A percentile compares a stretch with the other conserved stretches of the same genome.
Conservation (phyloP, 371 early-diverging fungal species). For the Circinella umbellata region DNA sequence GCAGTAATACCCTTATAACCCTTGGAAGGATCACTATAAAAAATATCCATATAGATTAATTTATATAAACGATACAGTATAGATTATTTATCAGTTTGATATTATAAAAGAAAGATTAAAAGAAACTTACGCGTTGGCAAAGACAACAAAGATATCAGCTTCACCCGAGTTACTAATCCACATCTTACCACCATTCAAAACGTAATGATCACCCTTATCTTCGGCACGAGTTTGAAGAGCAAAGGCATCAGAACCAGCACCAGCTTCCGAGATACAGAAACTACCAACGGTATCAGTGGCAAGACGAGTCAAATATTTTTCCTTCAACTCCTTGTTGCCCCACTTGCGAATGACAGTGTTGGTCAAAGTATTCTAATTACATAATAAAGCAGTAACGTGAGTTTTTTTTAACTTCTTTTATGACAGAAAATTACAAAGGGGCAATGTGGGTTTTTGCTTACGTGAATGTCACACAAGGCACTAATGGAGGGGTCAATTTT, state of each 20-base stretch:
- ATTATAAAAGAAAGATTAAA: background rate
- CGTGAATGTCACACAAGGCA: slow-evolving; percentile 95
- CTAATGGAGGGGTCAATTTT: slow-evolving; percentile 94
- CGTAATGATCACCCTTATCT: slow-evolving; percentile 90
- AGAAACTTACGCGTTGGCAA: slow-evolving; percentile 83
- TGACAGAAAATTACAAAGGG: background rate
- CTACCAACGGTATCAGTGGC: slow-evolving; percentile 89
- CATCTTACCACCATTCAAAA: slow-evolving; percentile 94
- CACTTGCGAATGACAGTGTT: slow-evolving; percentile 91
- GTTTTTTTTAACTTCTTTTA: slow-evolving; percentile 4
- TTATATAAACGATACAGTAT: background rate
- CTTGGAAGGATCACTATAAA: slow-evolving; percentile 75
- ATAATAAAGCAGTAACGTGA: slow-evolving; percentile 1
- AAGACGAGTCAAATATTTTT: slow-evolving; percentile 86
- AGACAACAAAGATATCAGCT: slow-evolving; percentile 95
- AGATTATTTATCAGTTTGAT: too few relatives aligned
- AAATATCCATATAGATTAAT: background rate
- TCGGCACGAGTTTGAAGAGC: slow-evolving; percentile 93
- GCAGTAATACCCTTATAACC: slow-evolving; percentile 99
- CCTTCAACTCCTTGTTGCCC: slow-evolving; percentile 74
- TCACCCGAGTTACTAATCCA: slow-evolving; percentile 89
- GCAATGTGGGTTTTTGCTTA: slow-evolving; percentile 26
- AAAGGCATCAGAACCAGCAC: slow-evolving; percentile 96
- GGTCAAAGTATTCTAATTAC: slow-evolving; percentile 86
- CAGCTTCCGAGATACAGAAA: slow-evolving; percentile 95